Conservation (phyloP, 805 yeast genomes). For the Yarrowia yakushimensis region DNA sequence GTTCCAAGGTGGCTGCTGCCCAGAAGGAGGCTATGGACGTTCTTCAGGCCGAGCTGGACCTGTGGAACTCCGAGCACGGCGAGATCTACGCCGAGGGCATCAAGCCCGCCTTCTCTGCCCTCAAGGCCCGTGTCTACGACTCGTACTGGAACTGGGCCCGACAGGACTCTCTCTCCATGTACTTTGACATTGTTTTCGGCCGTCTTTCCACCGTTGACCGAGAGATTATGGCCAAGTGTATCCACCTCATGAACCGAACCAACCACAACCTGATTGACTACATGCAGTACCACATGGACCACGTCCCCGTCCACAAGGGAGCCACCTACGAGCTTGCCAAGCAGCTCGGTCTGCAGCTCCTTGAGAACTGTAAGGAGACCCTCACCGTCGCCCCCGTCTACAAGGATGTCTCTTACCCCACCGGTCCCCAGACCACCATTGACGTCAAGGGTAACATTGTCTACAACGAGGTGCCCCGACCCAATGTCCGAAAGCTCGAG, state of each 20-base stretch:
- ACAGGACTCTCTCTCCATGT: slow-evolving; percentile 91
- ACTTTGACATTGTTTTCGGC: slow-evolving; percentile 94
- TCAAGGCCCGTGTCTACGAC: slow-evolving; percentile 94
- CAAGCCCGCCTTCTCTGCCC: slow-evolving; percentile 80
- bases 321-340: slow-evolving; percentile 90
- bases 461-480: slow-evolving; percentile 82
- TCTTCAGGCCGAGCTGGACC: slow-evolving; percentile 85
- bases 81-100: slow-evolving; percentile 92
- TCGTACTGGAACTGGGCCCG: slow-evolving; percentile 99
- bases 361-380: slow-evolving; percentile 92
- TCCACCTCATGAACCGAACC: slow-evolving; percentile 95
- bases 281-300: slow-evolving; percentile 92
- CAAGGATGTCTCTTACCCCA: slow-evolving; percentile 91
- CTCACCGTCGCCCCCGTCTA: slow-evolving; percentile 78
- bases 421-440: slow-evolving; percentile 89
- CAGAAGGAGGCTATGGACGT: slow-evolving; percentile 82
- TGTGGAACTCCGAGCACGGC: slow-evolving; percentile 88
- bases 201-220: slow-evolving; percentile 85
- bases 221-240: slow-evolving; percentile 94
- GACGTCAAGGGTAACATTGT: slow-evolving; percentile 83
- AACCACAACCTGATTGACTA: slow-evolving; percentile 89
- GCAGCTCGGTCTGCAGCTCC: slow-evolving; percentile 84
- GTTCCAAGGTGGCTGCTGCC: slow-evolving; percentile 76
- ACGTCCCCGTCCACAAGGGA: slow-evolving; percentile 80
- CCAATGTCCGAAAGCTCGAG: slow-evolving; percentile 89